Evolutionary conservation across 805 yeast genomes (phyloP).

Genomic region (Wickerhamiella sorbophila): DNA sequence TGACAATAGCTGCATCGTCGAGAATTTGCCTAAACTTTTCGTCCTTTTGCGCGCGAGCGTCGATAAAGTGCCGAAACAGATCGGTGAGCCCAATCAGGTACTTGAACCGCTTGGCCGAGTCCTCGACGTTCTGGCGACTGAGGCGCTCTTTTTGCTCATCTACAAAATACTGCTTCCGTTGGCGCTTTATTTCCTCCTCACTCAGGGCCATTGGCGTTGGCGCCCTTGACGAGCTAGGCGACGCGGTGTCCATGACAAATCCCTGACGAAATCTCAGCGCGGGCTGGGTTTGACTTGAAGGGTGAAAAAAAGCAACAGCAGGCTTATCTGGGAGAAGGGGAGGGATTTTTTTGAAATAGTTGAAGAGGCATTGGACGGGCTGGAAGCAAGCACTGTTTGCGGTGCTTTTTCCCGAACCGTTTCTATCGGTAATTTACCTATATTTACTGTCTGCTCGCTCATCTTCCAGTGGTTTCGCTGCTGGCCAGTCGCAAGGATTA

Average conservation of each 20-base stretch:
- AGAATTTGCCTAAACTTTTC: constrained; percentile 34
- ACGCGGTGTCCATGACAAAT: constrained; percentile 1
- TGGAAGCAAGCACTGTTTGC: too few relatives aligned
- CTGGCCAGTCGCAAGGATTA: too few relatives aligned
- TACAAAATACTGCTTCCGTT: constrained; percentile 20
- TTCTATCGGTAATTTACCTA: too few relatives aligned
- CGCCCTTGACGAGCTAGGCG: neutral
- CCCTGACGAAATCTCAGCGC: too few relatives aligned
- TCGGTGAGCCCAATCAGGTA: constrained; percentile 73
- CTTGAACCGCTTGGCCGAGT: constrained; percentile 66
- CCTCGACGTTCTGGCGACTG: constrained; percentile 29
- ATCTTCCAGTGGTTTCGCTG: too few relatives aligned
- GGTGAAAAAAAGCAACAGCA: too few relatives aligned
- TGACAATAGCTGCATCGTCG: constrained; percentile 17
- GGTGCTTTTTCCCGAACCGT: too few relatives aligned
- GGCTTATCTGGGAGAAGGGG: too few relatives aligned
- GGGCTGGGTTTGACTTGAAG: too few relatives aligned
- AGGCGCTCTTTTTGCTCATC: constrained; percentile 19
- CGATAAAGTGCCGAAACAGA: constrained; percentile 75
- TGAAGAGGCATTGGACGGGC: too few relatives aligned
- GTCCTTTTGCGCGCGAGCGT: constrained; percentile 67
- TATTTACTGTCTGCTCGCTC: too few relatives aligned
- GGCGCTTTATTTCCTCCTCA: constrained; percentile 15
- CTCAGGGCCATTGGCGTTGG: constrained; percentile 1
- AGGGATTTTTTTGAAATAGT: too few relatives aligned